Conservation (phyloP, 1,284 basidiomycete species). For the Vanrija pseudolonga region DNA sequence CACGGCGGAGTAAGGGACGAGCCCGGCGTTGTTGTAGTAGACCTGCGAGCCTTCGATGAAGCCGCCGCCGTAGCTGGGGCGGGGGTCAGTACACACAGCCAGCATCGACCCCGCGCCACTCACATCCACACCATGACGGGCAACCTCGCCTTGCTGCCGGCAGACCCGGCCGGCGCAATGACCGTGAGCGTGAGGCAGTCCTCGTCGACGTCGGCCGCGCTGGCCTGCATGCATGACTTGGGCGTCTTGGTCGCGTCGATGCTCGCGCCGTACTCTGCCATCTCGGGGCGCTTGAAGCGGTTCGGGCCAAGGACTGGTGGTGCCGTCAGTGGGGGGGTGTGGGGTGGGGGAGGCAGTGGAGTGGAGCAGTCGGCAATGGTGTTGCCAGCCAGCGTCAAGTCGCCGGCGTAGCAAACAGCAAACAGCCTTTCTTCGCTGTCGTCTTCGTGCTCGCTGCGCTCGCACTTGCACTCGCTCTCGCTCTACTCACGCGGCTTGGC, state of each 20-base stretch:
- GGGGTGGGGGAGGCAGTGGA: too few species aligned
- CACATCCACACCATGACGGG: slow-evolving; percentile 46
- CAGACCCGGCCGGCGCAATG: slow-evolving; percentile 25
- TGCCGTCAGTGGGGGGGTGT: background rate
- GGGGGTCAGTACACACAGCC: background rate
- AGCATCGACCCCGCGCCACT: slow-evolving; percentile 16
- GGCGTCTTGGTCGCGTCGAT: slow-evolving; percentile 27
- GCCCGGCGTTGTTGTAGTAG: slow-evolving; percentile 20
- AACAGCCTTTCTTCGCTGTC: too few species aligned
- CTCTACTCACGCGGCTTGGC: slow-evolving; percentile 8
- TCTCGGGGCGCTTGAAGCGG: slow-evolving; percentile 49
- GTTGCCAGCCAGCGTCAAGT: too few species aligned
- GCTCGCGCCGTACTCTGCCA: slow-evolving; percentile 22
- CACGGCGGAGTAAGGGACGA: slow-evolving; percentile 12
- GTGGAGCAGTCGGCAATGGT: too few species aligned
- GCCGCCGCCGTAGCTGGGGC: slow-evolving; percentile 41
- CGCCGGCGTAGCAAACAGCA: too few species aligned
- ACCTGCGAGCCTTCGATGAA: slow-evolving; percentile 23
- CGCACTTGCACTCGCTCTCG: background rate
- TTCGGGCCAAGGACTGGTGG: background rate
- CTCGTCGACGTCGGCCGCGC: slow-evolving; percentile 28
- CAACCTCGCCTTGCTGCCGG: slow-evolving; percentile 21
- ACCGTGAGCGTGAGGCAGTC: slow-evolving; percentile 51
- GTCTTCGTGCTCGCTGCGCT: too few species aligned
- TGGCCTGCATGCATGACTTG: slow-evolving; percentile 35